A percentile compares a stretch with the other conserved stretches of the same genome.
phyloP scores from a whole-genome alignment of 306 rosid species.

The Pyrus bretschneideri region DNA sequence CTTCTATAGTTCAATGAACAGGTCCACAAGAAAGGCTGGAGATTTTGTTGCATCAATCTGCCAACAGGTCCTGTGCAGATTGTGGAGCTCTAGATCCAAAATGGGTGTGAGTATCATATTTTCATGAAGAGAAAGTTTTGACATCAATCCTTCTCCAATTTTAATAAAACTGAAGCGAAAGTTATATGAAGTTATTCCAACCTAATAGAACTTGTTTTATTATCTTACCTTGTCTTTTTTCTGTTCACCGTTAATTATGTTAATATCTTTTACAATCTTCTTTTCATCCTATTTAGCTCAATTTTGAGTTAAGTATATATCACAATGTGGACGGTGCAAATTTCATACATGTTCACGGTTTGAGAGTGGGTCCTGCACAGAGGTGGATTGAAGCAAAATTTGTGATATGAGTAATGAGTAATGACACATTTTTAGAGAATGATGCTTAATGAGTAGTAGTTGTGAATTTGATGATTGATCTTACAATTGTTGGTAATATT shows the following conservation, averaged over 20 bases:
- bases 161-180: neutral
- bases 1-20: conserved; percentile 24
- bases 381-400: neutral
- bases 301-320: neutral
- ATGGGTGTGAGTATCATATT: conserved; percentile 76
- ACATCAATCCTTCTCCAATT: neutral
- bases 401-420: neutral
- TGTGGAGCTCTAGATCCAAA: conserved; percentile 89
- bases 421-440: neutral
- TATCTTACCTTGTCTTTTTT: neutral
- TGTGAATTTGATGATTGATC: neutral
- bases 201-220: neutral
- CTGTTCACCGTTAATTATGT: neutral
- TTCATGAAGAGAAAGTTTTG: neutral
- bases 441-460: too few species aligned
- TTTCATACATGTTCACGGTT: neutral
- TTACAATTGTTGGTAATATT: too few species aligned
- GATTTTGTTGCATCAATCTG: conserved; percentile 40
- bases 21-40: conserved; percentile 60
- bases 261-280: neutral
- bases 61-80: conserved; percentile 72
- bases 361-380: neutral
- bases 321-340: neutral
- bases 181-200: neutral
- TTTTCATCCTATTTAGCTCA: neutral